These are phyloP conservation scores for Penicillium fuscoglaucum DNA, from an alignment of 2,329 filamentous ascomycete species.

Conservation along the genomic window DNA sequence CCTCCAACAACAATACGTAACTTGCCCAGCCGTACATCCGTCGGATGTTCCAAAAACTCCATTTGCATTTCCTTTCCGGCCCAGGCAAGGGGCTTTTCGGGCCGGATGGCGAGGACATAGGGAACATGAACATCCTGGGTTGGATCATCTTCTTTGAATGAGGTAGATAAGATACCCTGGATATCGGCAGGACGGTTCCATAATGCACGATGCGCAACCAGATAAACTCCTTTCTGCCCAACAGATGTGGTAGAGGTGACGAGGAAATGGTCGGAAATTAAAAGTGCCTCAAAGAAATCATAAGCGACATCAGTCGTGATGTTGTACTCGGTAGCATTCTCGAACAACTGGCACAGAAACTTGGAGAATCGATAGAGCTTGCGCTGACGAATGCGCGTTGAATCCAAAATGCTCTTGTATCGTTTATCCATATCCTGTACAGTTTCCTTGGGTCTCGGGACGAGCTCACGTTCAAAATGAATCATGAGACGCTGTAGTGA, in stretches of 20 bases:
- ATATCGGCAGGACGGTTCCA: conserved; percentile 76
- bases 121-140: conserved; percentile 72
- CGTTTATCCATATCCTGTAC: conserved; percentile 90
- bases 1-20: conserved; percentile 86
- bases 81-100: conserved; percentile 78
- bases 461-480: conserved; percentile 89
- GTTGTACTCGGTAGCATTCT: conserved; percentile 94
- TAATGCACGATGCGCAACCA: conserved; percentile 81
- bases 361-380: conserved; percentile 95
- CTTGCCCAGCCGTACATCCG: conserved; percentile 84
- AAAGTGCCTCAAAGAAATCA: conserved; percentile 76
- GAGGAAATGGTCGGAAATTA: conserved; percentile 81
- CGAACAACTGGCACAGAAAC: conserved; percentile 87
- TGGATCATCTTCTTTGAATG: conserved; percentile 67
- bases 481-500: conserved; percentile 82
- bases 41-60: conserved; percentile 71
- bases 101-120: conserved; percentile 81
- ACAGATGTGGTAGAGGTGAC: conserved; percentile 67
- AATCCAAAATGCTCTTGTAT: conserved; percentile 93
- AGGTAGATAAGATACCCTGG: conserved; percentile 78
- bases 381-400: conserved; percentile 89
- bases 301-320: conserved; percentile 70
- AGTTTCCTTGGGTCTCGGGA: conserved; percentile 79
- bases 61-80: conserved; percentile 73
- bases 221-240: conserved; percentile 73